Percentiles rank a stretch among this genome's conserved stretches.
phyloP scores from a whole-genome alignment of 139 green algal genomes.

The Trebouxia sp. region DNA sequence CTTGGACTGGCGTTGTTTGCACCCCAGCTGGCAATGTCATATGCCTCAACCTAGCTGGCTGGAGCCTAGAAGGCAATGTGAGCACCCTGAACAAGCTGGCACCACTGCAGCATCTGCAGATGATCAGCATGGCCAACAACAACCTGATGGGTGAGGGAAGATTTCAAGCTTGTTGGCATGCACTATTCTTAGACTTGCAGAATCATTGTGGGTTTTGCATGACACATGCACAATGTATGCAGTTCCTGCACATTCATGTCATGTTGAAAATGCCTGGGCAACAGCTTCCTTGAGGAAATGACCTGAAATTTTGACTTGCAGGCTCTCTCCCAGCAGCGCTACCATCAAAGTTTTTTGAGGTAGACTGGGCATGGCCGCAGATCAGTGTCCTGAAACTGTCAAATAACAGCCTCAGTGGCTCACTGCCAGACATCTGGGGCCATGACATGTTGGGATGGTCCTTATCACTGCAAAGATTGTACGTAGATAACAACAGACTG shows the following conservation, averaged over 20 bases:
- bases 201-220: too few species aligned
- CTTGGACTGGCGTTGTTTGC: not conserved
- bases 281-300: too few species aligned
- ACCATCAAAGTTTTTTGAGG: too few species aligned
- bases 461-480: not conserved
- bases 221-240: too few species aligned
- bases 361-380: not conserved
- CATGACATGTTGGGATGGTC: not conserved
- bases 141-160: not conserved
- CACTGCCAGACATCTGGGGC: not conserved
- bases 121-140: not conserved
- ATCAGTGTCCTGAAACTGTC: not conserved
- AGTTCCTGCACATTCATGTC: too few species aligned
- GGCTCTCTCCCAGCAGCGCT: not conserved
- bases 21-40: not conserved
- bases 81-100: not conserved
- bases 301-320: not conserved
- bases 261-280: too few species aligned
- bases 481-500: not conserved
- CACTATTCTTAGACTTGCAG: not conserved
- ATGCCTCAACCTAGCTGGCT: not conserved
- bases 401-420: not conserved
- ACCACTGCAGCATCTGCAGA: not conserved
- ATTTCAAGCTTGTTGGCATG: not conserved
- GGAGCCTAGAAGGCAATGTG: not conserved